phyloP scores from a whole-genome alignment of 441 rosid species.

The Daphne laureola region DNA sequence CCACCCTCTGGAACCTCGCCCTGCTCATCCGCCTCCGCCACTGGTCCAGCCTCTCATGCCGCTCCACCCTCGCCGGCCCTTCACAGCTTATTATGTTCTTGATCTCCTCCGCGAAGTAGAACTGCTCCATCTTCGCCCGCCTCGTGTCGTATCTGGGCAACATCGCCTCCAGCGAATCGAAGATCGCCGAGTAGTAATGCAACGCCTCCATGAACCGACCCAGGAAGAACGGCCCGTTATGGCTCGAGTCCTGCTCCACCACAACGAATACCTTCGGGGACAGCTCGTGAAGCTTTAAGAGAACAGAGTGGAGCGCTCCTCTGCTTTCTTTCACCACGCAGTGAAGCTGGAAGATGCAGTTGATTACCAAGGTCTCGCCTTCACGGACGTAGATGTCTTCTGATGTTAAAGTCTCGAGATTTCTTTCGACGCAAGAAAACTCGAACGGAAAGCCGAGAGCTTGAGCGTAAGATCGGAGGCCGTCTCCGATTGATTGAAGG shows the following conservation, averaged over 20 bases:
- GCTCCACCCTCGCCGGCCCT: constrained; percentile 34
- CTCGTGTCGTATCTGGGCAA: constrained; percentile 40
- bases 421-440: constrained; percentile 22
- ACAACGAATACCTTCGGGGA: constrained; percentile 28
- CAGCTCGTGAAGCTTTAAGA: constrained; percentile 23
- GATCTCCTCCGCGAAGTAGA: constrained; percentile 37
- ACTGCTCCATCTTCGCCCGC: constrained; percentile 43
- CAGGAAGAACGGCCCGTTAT: constrained; percentile 40
- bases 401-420: constrained; percentile 26
- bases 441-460: constrained; percentile 18
- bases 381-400: constrained; percentile 16
- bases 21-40: constrained; percentile 58
- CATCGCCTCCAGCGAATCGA: constrained; percentile 35
- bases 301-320: constrained; percentile 35
- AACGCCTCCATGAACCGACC: constrained; percentile 47
- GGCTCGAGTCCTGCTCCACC: constrained; percentile 44
- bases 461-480: constrained; percentile 18
- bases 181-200: constrained; percentile 43
- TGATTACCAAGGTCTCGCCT: constrained; percentile 26
- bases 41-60: constrained; percentile 50
- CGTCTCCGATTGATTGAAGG: constrained; percentile 24
- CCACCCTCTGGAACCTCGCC: constrained; percentile 39
- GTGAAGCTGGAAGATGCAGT: constrained; percentile 36
- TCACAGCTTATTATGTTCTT: constrained; percentile 50
- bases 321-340: constrained; percentile 41